Evolutionary conservation across 1,284 basidiomycete genomes (phyloP).

Genomic region (Porodaedalea pini): DNA sequence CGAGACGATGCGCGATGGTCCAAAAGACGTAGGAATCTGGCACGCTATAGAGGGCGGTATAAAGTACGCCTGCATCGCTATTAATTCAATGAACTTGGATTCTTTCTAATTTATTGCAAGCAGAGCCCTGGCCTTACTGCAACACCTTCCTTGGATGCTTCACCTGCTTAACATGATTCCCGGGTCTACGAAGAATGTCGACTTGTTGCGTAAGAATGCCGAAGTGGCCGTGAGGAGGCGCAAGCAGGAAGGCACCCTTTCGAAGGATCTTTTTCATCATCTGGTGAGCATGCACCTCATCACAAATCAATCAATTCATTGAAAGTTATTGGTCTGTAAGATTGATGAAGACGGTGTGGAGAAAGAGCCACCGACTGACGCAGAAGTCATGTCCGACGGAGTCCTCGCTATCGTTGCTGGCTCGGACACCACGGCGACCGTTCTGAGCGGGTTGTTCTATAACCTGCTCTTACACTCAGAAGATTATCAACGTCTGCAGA

Average conservation of each 20-base stretch:
- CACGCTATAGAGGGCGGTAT: conserved; percentile 22
- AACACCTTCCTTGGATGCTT: conserved; percentile 17
- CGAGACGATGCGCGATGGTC: conserved; percentile 28
- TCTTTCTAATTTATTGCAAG: background rate
- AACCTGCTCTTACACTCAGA: conserved; percentile 33
- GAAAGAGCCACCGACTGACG: conserved; percentile 22
- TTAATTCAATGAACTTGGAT: background rate
- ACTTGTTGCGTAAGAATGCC: background rate
- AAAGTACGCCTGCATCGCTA: conserved; percentile 1
- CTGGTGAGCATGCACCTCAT: conserved; percentile 28
- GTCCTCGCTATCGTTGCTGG: conserved; percentile 35
- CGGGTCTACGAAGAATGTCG: conserved; percentile 8
- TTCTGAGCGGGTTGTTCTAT: conserved; percentile 30
- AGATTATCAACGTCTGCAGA: conserved; percentile 26
- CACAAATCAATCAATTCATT: background rate
- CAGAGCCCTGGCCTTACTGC: conserved; percentile 8
- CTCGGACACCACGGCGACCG: conserved; percentile 35
- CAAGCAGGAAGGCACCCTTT: conserved; percentile 26
- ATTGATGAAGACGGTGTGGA: conserved; percentile 31
- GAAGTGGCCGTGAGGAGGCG: background rate
- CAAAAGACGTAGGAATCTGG: conserved; percentile 23
- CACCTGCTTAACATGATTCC: background rate
- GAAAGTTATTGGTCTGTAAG: conserved; percentile 20
- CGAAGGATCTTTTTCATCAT: conserved; percentile 38
- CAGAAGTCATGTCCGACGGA: conserved; percentile 31